Conservation (phyloP, 1,284 basidiomycete species). For the Rhodotorula sp. region DNA sequence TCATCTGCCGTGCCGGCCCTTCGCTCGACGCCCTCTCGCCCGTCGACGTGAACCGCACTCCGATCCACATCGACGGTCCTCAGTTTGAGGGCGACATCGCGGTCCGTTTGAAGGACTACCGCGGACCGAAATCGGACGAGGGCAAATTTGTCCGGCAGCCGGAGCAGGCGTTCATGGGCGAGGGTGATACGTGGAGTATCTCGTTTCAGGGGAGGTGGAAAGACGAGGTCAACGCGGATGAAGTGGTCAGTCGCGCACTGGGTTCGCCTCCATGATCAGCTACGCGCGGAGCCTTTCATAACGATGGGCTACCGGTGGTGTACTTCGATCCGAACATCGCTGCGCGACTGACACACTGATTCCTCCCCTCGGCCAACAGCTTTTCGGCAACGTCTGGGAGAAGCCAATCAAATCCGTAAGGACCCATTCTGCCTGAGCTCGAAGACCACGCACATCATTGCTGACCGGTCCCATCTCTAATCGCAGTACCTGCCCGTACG, state of each 20-base stretch:
- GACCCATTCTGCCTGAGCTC: no score
- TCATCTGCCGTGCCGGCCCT: slow-evolving; percentile 27
- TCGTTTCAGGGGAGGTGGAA: slow-evolving; percentile 27
- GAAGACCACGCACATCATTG: neutral
- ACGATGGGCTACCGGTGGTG: no score
- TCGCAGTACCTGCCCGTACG: slow-evolving; percentile 21
- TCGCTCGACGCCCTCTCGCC: slow-evolving; percentile 12
- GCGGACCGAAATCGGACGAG: slow-evolving; percentile 11
- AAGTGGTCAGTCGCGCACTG: slow-evolving; percentile 18
- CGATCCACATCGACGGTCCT: neutral
- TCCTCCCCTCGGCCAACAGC: neutral
- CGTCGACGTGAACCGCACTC: slow-evolving; percentile 14
- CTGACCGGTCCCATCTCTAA: no score
- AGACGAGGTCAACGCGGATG: slow-evolving; percentile 18
- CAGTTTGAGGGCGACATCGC: slow-evolving; percentile 15
- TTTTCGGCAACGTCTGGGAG: slow-evolving; percentile 38
- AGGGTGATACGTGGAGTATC: slow-evolving; percentile 31
- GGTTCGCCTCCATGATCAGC: neutral
- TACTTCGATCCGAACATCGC: no score
- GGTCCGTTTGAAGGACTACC: slow-evolving; percentile 24
- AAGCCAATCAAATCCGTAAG: slow-evolving; percentile 31
- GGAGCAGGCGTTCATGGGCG: slow-evolving; percentile 15
- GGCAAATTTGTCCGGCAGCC: slow-evolving; percentile 2
- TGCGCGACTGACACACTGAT: neutral
- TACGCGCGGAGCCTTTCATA: neutral